phyloP scores from a whole-genome alignment of 2,329 filamentous ascomycete genomes.

The Tetracladium maxilliforme region DNA sequence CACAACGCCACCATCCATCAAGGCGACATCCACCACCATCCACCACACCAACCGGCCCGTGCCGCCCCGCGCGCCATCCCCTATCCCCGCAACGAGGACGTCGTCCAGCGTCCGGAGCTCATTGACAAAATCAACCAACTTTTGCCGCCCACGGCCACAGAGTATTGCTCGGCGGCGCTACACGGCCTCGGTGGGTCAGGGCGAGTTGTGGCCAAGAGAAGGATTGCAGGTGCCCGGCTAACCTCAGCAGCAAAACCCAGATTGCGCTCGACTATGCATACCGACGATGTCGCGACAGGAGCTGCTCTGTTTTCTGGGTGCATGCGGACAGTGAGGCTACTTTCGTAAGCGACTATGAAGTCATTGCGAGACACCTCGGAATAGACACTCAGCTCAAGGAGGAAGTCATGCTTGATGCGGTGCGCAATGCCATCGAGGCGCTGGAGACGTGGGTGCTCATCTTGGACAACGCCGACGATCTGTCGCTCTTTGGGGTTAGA shows the following conservation, averaged over 20 bases:
- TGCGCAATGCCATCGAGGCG: constrained; percentile 7
- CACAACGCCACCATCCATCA: too few species aligned
- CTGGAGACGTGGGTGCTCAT: constrained; percentile 15
- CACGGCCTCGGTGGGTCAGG: too few species aligned
- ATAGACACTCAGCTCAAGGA: constrained; percentile 8
- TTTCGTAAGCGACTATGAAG: constrained; percentile 15
- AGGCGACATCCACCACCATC: too few species aligned
- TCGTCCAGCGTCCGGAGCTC: too few species aligned
- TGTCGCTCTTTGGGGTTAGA: constrained; percentile 12
- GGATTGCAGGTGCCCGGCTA: too few species aligned
- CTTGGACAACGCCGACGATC: constrained; percentile 18
- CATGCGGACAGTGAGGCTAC: constrained; percentile 17
- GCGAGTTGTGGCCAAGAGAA: too few species aligned
- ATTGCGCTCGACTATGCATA: constrained; percentile 20
- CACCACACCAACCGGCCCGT: too few species aligned
- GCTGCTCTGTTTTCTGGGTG: constrained; percentile 20
- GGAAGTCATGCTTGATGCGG: constrained; percentile 8
- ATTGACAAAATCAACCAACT: too few species aligned
- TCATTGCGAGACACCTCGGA: constrained; percentile 12
- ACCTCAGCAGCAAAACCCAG: constrained; percentile 20
- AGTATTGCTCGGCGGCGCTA: too few species aligned
- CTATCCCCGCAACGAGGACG: too few species aligned
- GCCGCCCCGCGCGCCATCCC: too few species aligned
- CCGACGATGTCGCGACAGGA: constrained; percentile 7
- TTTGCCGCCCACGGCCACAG: too few species aligned